Evolutionary conservation across 257 asterid species (phyloP).

Genomic region (Lycium ferocissimum): DNA sequence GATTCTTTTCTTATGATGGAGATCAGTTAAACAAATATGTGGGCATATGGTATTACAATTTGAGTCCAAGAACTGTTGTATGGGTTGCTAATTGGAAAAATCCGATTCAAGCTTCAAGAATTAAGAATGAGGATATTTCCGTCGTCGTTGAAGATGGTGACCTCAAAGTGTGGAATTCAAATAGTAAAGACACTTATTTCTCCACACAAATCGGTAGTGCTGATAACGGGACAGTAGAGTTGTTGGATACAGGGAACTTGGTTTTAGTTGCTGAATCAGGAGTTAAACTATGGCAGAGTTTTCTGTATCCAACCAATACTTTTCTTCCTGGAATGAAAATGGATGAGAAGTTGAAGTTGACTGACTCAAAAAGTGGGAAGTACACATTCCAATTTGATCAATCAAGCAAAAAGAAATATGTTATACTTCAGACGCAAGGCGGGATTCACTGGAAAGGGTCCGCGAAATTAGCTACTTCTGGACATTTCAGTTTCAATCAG

Average conservation of each 20-base stretch:
- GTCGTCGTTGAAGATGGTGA: slow-evolving; percentile 48
- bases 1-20: slow-evolving; percentile 43
- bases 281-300: slow-evolving; percentile 51
- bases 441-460: not conserved
- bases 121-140: not conserved
- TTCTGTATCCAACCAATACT: slow-evolving; percentile 47
- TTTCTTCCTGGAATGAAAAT: slow-evolving; percentile 56
- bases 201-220: not conserved
- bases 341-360: slow-evolving; percentile 21
- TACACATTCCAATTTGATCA: slow-evolving; percentile 36
- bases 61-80: slow-evolving; percentile 39
- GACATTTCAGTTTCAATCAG: not conserved
- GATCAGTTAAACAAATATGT: slow-evolving; percentile 32
- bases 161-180: slow-evolving; percentile 27
- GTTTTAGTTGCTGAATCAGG: slow-evolving; percentile 32
- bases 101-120: slow-evolving; percentile 19
- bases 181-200: not conserved
- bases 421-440: not conserved
- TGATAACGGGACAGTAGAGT: slow-evolving; percentile 38
- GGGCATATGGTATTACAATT: slow-evolving; percentile 53
- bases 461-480: not conserved
- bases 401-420: not conserved
- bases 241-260: slow-evolving; percentile 59
- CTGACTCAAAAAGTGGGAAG: slow-evolving; percentile 27
- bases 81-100: slow-evolving; percentile 54